Base-by-base conservation (phyloP, 2,329 filamentous ascomycete genomes). In the Talaromyces sp. region DNA sequence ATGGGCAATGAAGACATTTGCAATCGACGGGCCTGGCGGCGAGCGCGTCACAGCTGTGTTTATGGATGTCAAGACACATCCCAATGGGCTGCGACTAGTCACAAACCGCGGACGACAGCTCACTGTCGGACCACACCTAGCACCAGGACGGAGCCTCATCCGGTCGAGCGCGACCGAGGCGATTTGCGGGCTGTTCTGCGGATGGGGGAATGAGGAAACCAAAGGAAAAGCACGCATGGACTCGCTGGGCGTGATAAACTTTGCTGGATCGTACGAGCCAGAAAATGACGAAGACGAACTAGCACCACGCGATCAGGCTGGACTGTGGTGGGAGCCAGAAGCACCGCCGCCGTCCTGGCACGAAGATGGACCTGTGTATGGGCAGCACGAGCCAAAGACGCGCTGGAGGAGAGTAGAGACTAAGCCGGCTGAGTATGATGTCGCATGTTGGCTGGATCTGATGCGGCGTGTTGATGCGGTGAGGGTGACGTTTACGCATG, bases 11-110 rank as follows among this genome's bases (percentile, higher is more conserved):
- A 29, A 29, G 24, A 29, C 24, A 2, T 52, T 52, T n/a, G 5
- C 24, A 5, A 52, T 52, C 14, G 48, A 52, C 19, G 48, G 48
- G 24, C 48, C 48, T 27, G 48, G 48, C 24, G 48, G 48, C 3
- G 48, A 52, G 48, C 48, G 48, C 48, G 27, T 52, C 27, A 52
- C 27, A 14, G 48, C 48, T 12, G 48, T 29, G 24, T 52, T 52
- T 19, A 29, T 52, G 12, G 26, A 29, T 10, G 27, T 27, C 14
- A n/a, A 29, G 24, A 29, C 14, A 8, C 48, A 27, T 8, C 48
- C 17, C 11, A 46, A 24, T 11, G 84, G 48, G 12, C 3, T 52
- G 3, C 24, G 48, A 8, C 24, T 52, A 2, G 3, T 52, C 27
- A 52, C 48, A 2, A 52, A 52, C 10, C 48, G 48, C 48, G 9